Evolutionary conservation across 768 basidiomycete species (phyloP).

Genomic region (Zangia roseola): DNA sequence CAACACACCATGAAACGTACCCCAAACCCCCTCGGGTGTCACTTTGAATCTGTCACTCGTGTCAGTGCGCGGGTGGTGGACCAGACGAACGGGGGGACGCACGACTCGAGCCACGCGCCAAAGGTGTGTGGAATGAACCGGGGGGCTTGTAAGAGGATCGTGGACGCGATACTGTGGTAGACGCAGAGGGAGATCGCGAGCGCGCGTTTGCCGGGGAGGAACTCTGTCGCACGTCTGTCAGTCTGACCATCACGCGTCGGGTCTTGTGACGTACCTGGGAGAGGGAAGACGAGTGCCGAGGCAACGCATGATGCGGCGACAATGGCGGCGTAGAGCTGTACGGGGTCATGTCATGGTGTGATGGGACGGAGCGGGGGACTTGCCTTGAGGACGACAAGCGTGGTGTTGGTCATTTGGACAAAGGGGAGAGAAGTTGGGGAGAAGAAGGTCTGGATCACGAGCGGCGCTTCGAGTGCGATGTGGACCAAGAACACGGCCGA

Average conservation of each 20-base stretch:
- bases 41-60: slow-evolving; percentile 34
- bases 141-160: slow-evolving; percentile 71
- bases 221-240: slow-evolving; percentile 45
- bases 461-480: slow-evolving; percentile 73
- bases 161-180: slow-evolving; percentile 74
- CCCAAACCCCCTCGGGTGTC: slow-evolving; percentile 76
- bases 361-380: slow-evolving; percentile 6
- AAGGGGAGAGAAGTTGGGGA: slow-evolving; percentile 66
- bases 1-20: slow-evolving; percentile 65
- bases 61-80: no score
- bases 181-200: slow-evolving; percentile 73
- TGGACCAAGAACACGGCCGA: slow-evolving; percentile 75
- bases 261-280: slow-evolving; percentile 68
- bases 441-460: slow-evolving; percentile 75
- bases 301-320: slow-evolving; percentile 59
- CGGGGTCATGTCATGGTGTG: background rate
- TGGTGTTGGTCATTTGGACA: slow-evolving; percentile 79
- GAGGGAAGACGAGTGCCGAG: slow-evolving; percentile 59
- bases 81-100: no score
- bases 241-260: background rate
- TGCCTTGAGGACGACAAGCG: slow-evolving; percentile 74
- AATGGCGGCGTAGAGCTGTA: slow-evolving; percentile 70
- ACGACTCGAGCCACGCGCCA: slow-evolving; percentile 61
- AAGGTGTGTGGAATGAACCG: slow-evolving; percentile 77
- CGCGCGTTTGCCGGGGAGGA: slow-evolving; percentile 82